phyloP scores from a whole-genome alignment of 2,329 filamentous ascomycete species.

The Fusarium metavorans region DNA sequence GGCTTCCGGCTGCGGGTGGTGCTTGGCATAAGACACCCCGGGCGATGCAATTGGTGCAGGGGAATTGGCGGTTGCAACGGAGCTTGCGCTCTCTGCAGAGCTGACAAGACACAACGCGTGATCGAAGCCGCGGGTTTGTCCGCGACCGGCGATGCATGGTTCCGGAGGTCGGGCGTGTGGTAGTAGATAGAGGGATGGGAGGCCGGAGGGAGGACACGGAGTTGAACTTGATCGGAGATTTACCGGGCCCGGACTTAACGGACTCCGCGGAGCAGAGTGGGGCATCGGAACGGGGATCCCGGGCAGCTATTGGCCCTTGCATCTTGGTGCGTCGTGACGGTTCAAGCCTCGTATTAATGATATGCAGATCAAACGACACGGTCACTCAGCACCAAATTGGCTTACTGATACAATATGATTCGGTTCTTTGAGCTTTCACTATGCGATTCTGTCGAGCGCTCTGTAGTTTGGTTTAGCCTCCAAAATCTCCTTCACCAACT shows the following conservation, averaged over 20 bases:
- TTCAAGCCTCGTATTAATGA: neutral
- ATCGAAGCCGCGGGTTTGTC: neutral
- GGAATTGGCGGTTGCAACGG: neutral
- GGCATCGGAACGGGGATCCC: neutral
- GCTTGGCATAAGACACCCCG: neutral
- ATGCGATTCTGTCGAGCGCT: accelerated
- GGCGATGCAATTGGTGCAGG: neutral
- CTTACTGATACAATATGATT: no score
- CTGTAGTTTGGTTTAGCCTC: neutral
- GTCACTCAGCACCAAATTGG: no score
- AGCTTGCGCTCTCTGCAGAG: neutral
- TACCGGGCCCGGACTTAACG: neutral
- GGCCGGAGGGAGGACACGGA: neutral
- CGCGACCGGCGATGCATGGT: neutral
- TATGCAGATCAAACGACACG: no score
- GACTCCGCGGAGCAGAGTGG: neutral
- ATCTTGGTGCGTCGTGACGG: neutral
- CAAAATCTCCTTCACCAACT: neutral
- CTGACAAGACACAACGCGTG: neutral
- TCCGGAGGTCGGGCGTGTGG: neutral
- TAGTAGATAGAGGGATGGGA: neutral
- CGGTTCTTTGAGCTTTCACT: no score
- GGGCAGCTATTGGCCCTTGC: neutral
- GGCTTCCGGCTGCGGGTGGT: neutral
- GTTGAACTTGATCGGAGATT: neutral